Evolutionary conservation across 2,329 filamentous ascomycete genomes (phyloP), one percentile per base, ranked within the genome.

Genomic region (Penicillium sumatraense): DNA sequence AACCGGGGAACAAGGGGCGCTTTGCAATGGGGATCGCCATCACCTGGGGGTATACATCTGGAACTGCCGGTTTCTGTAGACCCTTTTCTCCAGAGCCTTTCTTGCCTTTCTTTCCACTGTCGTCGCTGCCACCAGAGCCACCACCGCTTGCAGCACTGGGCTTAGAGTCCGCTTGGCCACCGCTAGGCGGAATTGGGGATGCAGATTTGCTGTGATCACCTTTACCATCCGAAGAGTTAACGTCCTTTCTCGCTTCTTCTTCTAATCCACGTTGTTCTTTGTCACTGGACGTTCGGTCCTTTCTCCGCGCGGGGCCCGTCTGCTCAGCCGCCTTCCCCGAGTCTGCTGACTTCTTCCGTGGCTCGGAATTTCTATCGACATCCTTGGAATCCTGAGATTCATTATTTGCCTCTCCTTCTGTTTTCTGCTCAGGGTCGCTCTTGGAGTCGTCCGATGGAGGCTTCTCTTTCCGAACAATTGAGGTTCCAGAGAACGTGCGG

Each of bases 1-100:
- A 99, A 1, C 95, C 95, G 1, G 95, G 95, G 76, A 98, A 99
- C 11, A 99, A 80, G 10, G 95, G 95, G 50, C 95, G 85, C 73
- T 96, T 92, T 24, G 91, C 90, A 67, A 99, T 97, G 7, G 95
- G 95, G 53, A 99, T 96, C 2, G 93, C 93, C 83, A 99, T 91
- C 52, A 99, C 93, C 72, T 98, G 95, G 3, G 95, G 95, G 72
- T 99, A 99, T 40, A 97, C 88, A 58, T 99, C 95, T 13, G 95
- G 95, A 13, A 98, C 89, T 2, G 89, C 86, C 1, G 92, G 90
- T 77, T 98, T 98, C 66, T 91, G 86, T 35, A 98, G 81, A 21
- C 89, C 87, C 68, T 86, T 87, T 57, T 95, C 90, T n/a, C 78
- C 72, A 46, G 86, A 82, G 29, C 73, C 68, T 70, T 89, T 93